Conservation (phyloP, 2,329 filamentous ascomycete species). For the Leptographium lundbergii region DNA sequence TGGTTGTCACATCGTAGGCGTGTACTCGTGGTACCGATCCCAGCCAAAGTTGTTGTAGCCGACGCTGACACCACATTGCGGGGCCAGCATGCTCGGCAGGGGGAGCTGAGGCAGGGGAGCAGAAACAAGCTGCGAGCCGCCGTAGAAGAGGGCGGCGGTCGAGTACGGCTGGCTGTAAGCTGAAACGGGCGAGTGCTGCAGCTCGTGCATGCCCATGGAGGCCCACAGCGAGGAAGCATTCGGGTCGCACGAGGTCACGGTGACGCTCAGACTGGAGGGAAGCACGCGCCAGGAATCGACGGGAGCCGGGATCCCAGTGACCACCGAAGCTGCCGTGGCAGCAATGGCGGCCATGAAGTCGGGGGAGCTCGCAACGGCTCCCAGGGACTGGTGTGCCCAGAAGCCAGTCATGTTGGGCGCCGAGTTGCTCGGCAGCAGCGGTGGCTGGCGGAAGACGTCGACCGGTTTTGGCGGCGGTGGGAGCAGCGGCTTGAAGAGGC, state of each 20-base stretch:
- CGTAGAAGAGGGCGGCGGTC: slow-evolving; percentile 62
- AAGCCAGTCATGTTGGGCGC: slow-evolving; percentile 57
- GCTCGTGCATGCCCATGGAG: slow-evolving; percentile 60
- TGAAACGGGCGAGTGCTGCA: slow-evolving; percentile 62
- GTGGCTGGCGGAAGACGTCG: slow-evolving; percentile 76
- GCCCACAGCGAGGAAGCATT: slow-evolving; percentile 57
- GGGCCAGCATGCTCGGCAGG: slow-evolving; percentile 74
- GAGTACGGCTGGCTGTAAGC: slow-evolving; percentile 70
- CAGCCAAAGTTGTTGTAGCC: slow-evolving; percentile 73
- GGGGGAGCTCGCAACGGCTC: slow-evolving; percentile 35
- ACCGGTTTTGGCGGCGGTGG: slow-evolving; percentile 78
- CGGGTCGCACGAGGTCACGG: slow-evolving; percentile 51
- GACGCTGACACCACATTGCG: slow-evolving; percentile 61
- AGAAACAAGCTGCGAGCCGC: slow-evolving; percentile 58
- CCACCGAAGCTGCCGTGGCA: slow-evolving; percentile 6
- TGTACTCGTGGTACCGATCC: slow-evolving; percentile 76
- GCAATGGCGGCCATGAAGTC: slow-evolving; percentile 9
- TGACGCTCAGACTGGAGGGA: slow-evolving; percentile 66
- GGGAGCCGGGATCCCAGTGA: slow-evolving; percentile 40
- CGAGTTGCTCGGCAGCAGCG: slow-evolving; percentile 67
- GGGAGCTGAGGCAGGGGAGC: slow-evolving; percentile 66
- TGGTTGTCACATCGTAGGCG: slow-evolving; percentile 75
- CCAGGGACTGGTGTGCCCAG: slow-evolving; percentile 53
- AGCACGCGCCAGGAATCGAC: slow-evolving; percentile 86
- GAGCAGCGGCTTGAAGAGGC: slow-evolving; percentile 75